Percentiles rank a stretch among this genome's conserved stretches.
Conservation (phyloP, 2,329 filamentous ascomycete genomes). For the Pleoardoris graminearum region DNA sequence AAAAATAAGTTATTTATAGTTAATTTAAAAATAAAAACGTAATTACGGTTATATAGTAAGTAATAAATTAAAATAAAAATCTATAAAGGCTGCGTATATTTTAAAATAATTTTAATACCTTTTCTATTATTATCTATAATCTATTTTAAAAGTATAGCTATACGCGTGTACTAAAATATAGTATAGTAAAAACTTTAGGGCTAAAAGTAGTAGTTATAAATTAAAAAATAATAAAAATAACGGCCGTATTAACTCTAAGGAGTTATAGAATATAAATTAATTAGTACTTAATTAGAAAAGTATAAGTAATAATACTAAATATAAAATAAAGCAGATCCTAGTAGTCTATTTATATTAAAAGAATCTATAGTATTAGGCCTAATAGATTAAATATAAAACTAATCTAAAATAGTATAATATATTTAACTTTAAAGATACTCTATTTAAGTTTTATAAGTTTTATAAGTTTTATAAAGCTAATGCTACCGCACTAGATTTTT, state of each 20-base stretch:
- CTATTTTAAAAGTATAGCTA: not conserved
- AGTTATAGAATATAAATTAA: not conserved
- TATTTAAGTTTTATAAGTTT: constrained; percentile 10
- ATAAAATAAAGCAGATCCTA: constrained; percentile 4
- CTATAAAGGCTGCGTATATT: no score
- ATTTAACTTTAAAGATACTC: constrained; percentile 13
- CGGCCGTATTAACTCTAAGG: not conserved
- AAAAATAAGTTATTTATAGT: no score
- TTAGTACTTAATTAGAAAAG: not conserved
- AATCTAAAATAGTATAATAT: constrained; percentile 14
- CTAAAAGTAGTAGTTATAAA: not conserved
- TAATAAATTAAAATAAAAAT: no score
- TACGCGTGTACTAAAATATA: not conserved
- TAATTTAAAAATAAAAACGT: no score
- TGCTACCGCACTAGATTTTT: constrained; percentile 2
- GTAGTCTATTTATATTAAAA: not conserved
- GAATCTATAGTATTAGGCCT: constrained; percentile 8
- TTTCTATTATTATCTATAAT: not conserved
- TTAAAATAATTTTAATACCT: not conserved
- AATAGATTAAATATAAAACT: constrained; percentile 11
- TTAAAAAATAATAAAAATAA: not conserved
- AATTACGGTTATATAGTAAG: no score
- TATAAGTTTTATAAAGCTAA: constrained; percentile 6
- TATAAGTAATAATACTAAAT: not conserved
- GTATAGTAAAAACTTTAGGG: not conserved